Base-by-base conservation (phyloP, 2,329 filamentous ascomycete species). In the Coniochaeta prunicola region DNA sequence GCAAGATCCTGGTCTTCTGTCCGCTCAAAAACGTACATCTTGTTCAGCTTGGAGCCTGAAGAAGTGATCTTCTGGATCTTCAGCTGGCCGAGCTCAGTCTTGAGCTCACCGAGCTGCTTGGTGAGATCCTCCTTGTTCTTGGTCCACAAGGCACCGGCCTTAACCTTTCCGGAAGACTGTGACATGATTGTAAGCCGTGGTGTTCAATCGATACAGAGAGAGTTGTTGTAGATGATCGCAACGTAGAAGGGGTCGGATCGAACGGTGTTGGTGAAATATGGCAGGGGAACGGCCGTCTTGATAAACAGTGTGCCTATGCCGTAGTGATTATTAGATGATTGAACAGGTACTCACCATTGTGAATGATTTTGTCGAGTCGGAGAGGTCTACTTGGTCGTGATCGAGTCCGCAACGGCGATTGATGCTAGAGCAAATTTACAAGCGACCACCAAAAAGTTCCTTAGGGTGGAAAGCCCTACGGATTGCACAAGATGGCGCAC, bases 81-180 rank as follows among this genome's bases (percentile, higher is more conserved):
- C 74, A 99, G 87, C 83, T 93, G 89, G 75, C 91, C 90, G 70
- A 99, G 88, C 85, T 99, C 96, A 67, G 88, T 87, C 90, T 97
- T 96, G 77, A 96, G 84, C 80, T 96, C 92, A 72, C 87, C 87
- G 75, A 97, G 88, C 80, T 96, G 92, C 86, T 94, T 96, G 76
- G 86, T 86, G 80, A 99, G 86, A 74, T 99, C 96, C 76, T 96
- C 91, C 89, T 97, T 97, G 89, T 86, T 92, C 91, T 99, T 99
- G 83, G 86, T 87, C 94, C 94, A 97, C 80, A 99, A 91, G 82
- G 90, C 86, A 82, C 86, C 86, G 79, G 93, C 88, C 90, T 97
- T 97, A 81, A 99, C 91, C 86, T 87, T 88, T 71, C 75, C 72
- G 71, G 77, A 76, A 76, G 80, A 82, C 79, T 85, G 73, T 71